phyloP scores from a whole-genome alignment of 2,329 filamentous ascomycete species.

The Monilinia fructigena region DNA sequence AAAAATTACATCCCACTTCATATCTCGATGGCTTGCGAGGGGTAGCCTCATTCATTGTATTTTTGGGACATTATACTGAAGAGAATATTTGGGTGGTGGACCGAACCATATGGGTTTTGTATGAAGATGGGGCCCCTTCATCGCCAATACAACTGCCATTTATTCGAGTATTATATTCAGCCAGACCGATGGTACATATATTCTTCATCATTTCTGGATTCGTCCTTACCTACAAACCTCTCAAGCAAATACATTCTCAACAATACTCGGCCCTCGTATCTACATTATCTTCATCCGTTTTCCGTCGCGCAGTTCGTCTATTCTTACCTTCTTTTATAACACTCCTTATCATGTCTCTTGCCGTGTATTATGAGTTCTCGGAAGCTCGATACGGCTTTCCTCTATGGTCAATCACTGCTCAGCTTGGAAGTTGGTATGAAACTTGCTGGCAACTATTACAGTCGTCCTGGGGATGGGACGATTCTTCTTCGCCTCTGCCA shows the following conservation, averaged over 20 bases:
- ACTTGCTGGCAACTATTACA: constrained; percentile 43
- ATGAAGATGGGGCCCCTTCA: constrained; percentile 39
- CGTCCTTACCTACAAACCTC: constrained; percentile 47
- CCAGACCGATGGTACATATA: constrained; percentile 50
- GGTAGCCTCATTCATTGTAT: constrained; percentile 49
- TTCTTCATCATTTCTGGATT: constrained; percentile 54
- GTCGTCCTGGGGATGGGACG: constrained; percentile 32
- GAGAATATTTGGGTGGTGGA: constrained; percentile 44
- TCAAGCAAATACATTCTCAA: constrained; percentile 45
- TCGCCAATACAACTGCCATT: constrained; percentile 49
- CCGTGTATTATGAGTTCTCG: constrained; percentile 48
- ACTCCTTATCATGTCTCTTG: constrained; percentile 46
- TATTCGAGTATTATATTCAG: constrained; percentile 46
- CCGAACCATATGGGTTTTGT: constrained; percentile 38
- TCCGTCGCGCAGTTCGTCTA: constrained; percentile 49
- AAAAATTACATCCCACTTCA: constrained; percentile 41
- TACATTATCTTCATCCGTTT: constrained; percentile 48
- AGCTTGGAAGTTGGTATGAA: constrained; percentile 44
- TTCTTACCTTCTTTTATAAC: constrained; percentile 48
- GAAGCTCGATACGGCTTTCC: constrained; percentile 46
- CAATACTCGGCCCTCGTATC: constrained; percentile 43
- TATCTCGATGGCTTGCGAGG: constrained; percentile 53
- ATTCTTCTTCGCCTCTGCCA: constrained; percentile 27
- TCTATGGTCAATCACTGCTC: constrained; percentile 41
- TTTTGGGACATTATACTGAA: constrained; percentile 48